Conservation (phyloP, 164 flowering plant genomes). For the Dillenia turbinata region DNA sequence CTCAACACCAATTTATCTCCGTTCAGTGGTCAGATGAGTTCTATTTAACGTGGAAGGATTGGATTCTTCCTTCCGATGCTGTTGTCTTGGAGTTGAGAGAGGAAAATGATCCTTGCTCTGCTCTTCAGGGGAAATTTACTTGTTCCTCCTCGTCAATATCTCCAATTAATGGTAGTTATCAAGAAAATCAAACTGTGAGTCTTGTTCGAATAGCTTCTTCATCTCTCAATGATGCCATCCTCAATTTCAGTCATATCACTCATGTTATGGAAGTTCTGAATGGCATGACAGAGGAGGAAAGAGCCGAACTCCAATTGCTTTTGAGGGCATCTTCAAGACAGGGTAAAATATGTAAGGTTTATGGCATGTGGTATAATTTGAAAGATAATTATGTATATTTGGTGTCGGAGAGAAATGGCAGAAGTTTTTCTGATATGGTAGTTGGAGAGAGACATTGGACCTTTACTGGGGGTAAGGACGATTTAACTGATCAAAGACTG, state of each 20-base stretch:
- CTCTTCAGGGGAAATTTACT: slow-evolving; percentile 9
- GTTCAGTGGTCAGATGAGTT: slow-evolving; percentile 52
- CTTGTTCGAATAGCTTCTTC: slow-evolving; percentile 33
- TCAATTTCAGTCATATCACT: slow-evolving; percentile 40
- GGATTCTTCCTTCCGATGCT: slow-evolving; percentile 46
- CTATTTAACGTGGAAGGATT: slow-evolving; percentile 53
- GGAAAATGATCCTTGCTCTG: slow-evolving; percentile 7
- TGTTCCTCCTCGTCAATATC: not conserved
- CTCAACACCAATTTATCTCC: slow-evolving; percentile 20
- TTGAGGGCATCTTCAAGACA: slow-evolving; percentile 26
- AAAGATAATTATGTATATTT: slow-evolving; percentile 46
- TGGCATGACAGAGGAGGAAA: slow-evolving; percentile 36
- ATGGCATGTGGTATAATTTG: slow-evolving; percentile 72
- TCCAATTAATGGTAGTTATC: not conserved
- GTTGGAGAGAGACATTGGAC: slow-evolving; percentile 10
- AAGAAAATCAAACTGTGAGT: slow-evolving; percentile 35
- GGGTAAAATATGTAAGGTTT: slow-evolving; percentile 31
- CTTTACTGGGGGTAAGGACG: slow-evolving; percentile 7
- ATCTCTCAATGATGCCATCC: slow-evolving; percentile 15
- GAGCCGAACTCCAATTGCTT: slow-evolving; percentile 39
- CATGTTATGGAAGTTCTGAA: slow-evolving; percentile 44
- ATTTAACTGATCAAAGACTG: not conserved
- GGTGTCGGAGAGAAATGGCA: slow-evolving; percentile 41
- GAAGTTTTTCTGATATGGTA: slow-evolving; percentile 17
- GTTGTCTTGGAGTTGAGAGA: slow-evolving; percentile 23